Evolutionary conservation across 2,329 filamentous ascomycete genomes (phyloP), one percentile per base, ranked within the genome.

Genomic region (Hypoxylon sp.): DNA sequence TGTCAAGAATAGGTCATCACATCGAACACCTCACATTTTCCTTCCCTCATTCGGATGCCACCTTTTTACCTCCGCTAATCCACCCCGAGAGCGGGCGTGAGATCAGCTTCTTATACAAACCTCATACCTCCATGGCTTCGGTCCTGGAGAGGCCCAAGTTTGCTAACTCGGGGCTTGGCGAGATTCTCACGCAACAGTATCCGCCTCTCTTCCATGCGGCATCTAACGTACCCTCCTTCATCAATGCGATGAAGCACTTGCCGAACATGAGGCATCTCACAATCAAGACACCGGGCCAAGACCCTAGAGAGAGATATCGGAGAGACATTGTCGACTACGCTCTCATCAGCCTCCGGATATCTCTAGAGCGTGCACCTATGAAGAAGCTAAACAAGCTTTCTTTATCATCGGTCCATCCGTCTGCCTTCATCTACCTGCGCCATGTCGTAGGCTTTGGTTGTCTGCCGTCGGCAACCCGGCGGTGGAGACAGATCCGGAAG

Each of bases 161-260:
- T 76, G 91, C 90, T 69, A 91, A 89, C 75, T 84, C 86, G 70
- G 91, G 92, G 72, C 87, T 95, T 72, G 93, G 89, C 64, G 90
- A 94, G 73, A 85, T 96, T 61, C 83, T 97, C 64, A 91, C 92
- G 13, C 88, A 92, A 74, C 93, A 97, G 78, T 97, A 96, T 73
- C 92, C 92, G 54, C 92, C 93, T 5, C 80, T 97, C 2, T 97
- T 97, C 79, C 93, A 97, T 74, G 91, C 93, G 6, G 91, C 93
- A 6, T 94, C 92, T 64, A 95, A 97, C 74, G 90, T 96, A 6
- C 87, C 91, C 4, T 91, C 91, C 39, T 97, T 97, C 79, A 89
- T 94, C 70, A 84, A 88, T 67, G 91, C 91, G 50, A 82, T 97
- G 74, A 85, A 84, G 34, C 81, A 88, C 65, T 77, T 97, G 72